Base-by-base conservation (phyloP, 2,329 filamentous ascomycete genomes). In the Phoma sp. region DNA sequence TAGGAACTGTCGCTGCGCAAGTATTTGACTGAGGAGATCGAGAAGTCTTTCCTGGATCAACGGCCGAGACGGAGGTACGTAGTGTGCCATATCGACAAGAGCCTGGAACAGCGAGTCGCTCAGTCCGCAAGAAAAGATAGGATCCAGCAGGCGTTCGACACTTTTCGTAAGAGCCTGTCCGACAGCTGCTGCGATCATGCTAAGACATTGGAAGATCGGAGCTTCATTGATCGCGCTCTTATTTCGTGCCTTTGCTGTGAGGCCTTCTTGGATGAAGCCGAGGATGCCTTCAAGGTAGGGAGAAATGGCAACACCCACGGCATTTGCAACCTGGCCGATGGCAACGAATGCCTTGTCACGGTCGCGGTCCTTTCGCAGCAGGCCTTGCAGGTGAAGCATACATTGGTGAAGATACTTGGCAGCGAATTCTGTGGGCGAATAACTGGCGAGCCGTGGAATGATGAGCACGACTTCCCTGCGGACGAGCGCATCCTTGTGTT, bases 161-260 rank as follows among this genome's bases (percentile, higher is more conserved):
- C 98, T 97, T 77, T 98, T 99, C 82, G 91, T 98, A 47, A 99
- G 81, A 0, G 93, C 95, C 77, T 99, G 95, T 1, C 95, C 95
- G 27, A 98, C 95, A 3, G 95, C 95, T 40, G 96, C 89, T 0
- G 95, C 92, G 47, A 99, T 84, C 79, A 96, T 93, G 74, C 96
- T 99, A 72, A 99, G 96, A 75, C 95, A 99, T 75, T 96, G 91
- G 67, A 98, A 98, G 57, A 98, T 93, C 0, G 93, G 92, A 2
- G 82, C 83, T 70, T 88, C 86, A 45, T 87, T 83, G 44, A 82
- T 62, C 8, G 60, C 79, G 27, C 78, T 74, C 62, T 84, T 84
- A 61, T 85, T 86, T 35, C 83, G 80, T 50, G 91, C 91, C 77
- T 92, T 91, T 32, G 92, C 77, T 57, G 90, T 91, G 45, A 97